Evolutionary conservation across 768 basidiomycete genomes (phyloP), one percentile per base, ranked within the genome.

Genomic region (Pisolithus marmoratus): DNA sequence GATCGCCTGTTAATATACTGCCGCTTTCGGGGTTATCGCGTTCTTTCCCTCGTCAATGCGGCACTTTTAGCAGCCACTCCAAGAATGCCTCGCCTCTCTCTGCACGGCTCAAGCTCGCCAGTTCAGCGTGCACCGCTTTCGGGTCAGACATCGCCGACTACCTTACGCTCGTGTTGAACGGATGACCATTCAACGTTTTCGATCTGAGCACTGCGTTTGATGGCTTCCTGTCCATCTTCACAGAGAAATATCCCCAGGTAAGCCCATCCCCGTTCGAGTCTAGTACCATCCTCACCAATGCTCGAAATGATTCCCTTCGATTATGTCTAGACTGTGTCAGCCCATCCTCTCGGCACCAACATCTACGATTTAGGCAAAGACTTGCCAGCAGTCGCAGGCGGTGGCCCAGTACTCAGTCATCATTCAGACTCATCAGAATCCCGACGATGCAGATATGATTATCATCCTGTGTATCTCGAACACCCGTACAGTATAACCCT

Each of bases 341-440:
- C 83, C 0, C 70, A 91, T 2, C 85, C 88, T 1, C 62, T 75
- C 6, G 72, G 76, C 36, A 76, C 87, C 3, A 90, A 90, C 57
- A 77, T 91, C 45, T 90, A 90, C 55, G 89, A 89, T 2, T 67
- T 91, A 36, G 87, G 89, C 2, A 87, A 93, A 63, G 85, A 37
- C 74, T 85, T 29, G 77, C 82, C 52, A 72, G 85, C 27, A 77
- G 77, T 54, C 24, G 69, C 71, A 2, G 63, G 74, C 49, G 79
- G 78, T 8, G 71, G 70, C 8, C 55, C 58, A 19, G 83, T n/a
- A 82, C 83, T 1, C n/a, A n/a, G n/a, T n/a, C 2, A 83, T 82
- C 1, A 68, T 86, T 9, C 85, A 87, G 60, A 83, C 82, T 17
- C 72, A 87, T 60, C 62, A 84, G 60, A 87, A 88, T 56, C 60